Base-by-base conservation (phyloP, 129 eudicot species). In the Flaveria brownii region DNA sequence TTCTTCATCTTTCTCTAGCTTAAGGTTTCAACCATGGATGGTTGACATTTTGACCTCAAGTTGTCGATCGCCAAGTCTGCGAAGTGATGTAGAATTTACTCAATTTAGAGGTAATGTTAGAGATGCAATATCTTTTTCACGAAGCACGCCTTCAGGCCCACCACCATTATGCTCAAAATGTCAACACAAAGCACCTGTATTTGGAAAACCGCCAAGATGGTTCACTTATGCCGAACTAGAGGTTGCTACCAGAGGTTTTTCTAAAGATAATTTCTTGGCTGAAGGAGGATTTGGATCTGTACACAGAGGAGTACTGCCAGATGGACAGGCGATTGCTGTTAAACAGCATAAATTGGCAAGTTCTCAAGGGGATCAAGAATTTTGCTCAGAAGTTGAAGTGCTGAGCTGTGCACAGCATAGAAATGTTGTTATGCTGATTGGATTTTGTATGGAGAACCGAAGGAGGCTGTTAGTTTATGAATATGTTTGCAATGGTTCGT, bases 261-360 rank as follows among this genome's bases (percentile, higher is more conserved):
- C 94, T 26, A 72, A 82, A 70, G 87, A 86, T 41, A 95, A 91
- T 84, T 95, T 95, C 79, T 87, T 95, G 85, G 99, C 99, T 17
- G 97, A 95, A 82, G 99, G 99, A 16, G 99, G 99, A 52, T 95
- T 68, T 70, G 99, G 99, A 42, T 95, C 99, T 10, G 99, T 95
- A 17, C 86, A 95, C 52, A 68, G 96, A 86, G 99, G 99, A 5
- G 66, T 89, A 43, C 88, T 95, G 12, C 96, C 91, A 23, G 96
- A 95, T 81, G 99, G 99, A 4, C 99, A 84, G 73, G 83, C 87
- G 0, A 88, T 95, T 43, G 99, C 99, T 54, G 99, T 95, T 63
- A 95, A 95, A 84, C 99, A 95, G 62, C 99, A 95, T 68, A 95
- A 93, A 77, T 63, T 93, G 86, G 98, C 98, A 18, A 93, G 98